phyloP scores from a whole-genome alignment of 2,329 filamentous ascomycete species.

The Lachnellula cervina region DNA sequence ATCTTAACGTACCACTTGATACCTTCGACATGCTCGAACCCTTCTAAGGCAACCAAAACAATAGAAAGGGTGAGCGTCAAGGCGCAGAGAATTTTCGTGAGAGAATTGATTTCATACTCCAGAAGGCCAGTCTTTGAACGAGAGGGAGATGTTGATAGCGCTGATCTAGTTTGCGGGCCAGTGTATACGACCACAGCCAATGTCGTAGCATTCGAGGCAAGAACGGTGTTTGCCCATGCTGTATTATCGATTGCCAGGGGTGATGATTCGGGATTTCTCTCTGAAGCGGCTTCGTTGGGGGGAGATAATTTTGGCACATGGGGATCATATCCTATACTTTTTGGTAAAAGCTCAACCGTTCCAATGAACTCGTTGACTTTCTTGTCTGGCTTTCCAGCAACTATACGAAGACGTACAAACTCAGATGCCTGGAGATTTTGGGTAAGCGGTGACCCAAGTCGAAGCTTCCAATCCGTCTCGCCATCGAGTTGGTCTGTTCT shows the following conservation, averaged over 20 bases:
- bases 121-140: slow-evolving; percentile 90
- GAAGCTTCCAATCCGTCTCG: slow-evolving; percentile 97
- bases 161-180: slow-evolving; percentile 87
- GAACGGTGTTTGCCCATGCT: slow-evolving; percentile 96
- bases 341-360: slow-evolving; percentile 70
- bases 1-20: slow-evolving; percentile 91
- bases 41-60: slow-evolving; percentile 80
- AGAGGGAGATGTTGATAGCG: slow-evolving; percentile 85
- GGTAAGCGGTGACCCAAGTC: slow-evolving; percentile 79
- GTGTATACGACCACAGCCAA: slow-evolving; percentile 92
- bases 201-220: slow-evolving; percentile 86
- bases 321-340: slow-evolving; percentile 44
- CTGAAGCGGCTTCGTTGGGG: slow-evolving; percentile 28
- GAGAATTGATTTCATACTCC: slow-evolving; percentile 92
- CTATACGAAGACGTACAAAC: slow-evolving; percentile 64
- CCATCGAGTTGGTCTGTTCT: slow-evolving; percentile 95
- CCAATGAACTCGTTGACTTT: slow-evolving; percentile 94
- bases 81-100: slow-evolving; percentile 92
- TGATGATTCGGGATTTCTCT: slow-evolving; percentile 46
- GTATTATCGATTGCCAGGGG: slow-evolving; percentile 93
- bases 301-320: slow-evolving; percentile 30
- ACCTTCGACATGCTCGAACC: slow-evolving; percentile 63
- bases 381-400: slow-evolving; percentile 84
- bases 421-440: slow-evolving; percentile 72
- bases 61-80: slow-evolving; percentile 83